Evolutionary conservation across 164 flowering plant species (phyloP), one percentile per base, ranked within the genome.

Genomic region (Tinospora cordifolia): DNA sequence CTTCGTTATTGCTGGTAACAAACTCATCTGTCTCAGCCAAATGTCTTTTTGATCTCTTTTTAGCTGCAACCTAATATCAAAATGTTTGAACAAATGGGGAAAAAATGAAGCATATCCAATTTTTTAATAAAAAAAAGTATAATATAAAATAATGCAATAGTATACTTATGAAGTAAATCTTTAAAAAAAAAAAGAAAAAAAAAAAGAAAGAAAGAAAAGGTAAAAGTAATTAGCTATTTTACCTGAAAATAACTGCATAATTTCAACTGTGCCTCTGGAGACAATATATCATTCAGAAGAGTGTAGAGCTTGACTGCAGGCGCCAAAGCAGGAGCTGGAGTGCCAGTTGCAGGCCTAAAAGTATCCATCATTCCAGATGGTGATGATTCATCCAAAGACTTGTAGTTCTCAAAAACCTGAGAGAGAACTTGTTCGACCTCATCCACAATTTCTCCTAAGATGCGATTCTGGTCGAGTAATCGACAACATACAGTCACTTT

Each of bases 201-300:
- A 68, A 11, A 68, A 30, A 27, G 66, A 72, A 19, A 40, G 34
- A 44, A 47, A 6, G 6, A 11, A 62, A 60, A 65, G 44, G 26
- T 27, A 22, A 46, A 41, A 6, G 44, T 47, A 44, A 44, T 44
- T 14, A 44, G 47, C 51, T 25, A 46, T 71, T 71, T 22, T 17
- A 91, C 98, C 97, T 93, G 98, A 68, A 93, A 90, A 79, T 93
- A 83, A 54, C 84, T 84, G 78, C 88, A 86, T 27, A 93, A 74
- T 40, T 79, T 80, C 71, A 76, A 85, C 77, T 93, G 98, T 34
- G 86, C 88, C 81, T 93, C 98, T 10, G 98, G 97, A 68, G 93
- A 83, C 57, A 91, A 75, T 73, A 93, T 75, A 76, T 93, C 98
- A 80, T 88, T 89, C 71, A 88, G 87, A 65, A 90, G 94, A 41